Base-by-base conservation (phyloP, 495 filamentous ascomycete species). In the Daldinia childiae region DNA sequence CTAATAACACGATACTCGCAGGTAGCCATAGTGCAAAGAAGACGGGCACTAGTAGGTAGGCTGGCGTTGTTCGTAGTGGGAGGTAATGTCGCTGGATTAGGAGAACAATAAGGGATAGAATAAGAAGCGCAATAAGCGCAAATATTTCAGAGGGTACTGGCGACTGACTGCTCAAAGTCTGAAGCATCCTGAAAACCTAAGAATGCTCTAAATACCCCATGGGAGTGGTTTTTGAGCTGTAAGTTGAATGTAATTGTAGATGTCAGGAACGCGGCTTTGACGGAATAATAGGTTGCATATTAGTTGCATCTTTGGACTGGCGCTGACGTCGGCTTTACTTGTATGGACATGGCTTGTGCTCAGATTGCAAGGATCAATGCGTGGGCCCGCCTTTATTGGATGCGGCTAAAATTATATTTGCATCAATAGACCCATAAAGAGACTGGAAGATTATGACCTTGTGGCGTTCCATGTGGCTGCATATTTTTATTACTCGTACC, bases 1-100 rank as follows among this genome's bases (percentile, higher is more conserved):
- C 94, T 21, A 99, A 86, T 19, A 99, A 84, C n/a, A 98, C 90
- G 71, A 98, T 94, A 78, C 92, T 95, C 59, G 93, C 92, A 12
- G 95, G 96, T 21, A 99, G 90, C 56, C 93, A 92, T 77, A 99
- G 85, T 32, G 94, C 92, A 71, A 99, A 91, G 79, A 99, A 98
- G 61, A 98, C 90, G 39, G 95, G 94, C 0, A 97, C 87, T 58
- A 93, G 85, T n/a, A 98, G 85, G 79, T 94, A 98, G 65, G 91
- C 92, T 0, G 95, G 95, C 1, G 95, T 97, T 27, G 91, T 89
- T 62, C 95, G 93, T 21, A 98, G 86, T 4, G 94, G 94, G 29
- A 99, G 86, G 79, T 93, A 98, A 78, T 92, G 87, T 70, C 95
- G 91, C 50, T 96, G 85, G 58, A 98, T 89, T 12, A 98, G 87